Evolutionary conservation across 1,284 basidiomycete species (phyloP), one percentile per base, ranked within the genome.

Genomic region (Acaromyces ingoldii): DNA sequence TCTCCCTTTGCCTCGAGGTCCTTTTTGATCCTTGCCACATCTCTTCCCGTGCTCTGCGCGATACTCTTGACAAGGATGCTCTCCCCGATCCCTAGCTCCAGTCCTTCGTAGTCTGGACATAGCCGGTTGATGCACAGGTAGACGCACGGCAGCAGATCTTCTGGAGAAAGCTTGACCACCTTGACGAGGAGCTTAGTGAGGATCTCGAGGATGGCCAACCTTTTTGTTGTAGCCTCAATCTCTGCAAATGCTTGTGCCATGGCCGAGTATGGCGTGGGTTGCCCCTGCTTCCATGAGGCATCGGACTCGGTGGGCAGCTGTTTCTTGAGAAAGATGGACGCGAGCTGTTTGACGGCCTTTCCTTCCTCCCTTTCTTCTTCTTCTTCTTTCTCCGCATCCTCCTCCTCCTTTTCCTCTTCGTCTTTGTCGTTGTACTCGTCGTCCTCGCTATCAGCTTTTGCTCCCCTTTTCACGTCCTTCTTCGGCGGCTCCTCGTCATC

Each of bases 91-190:
- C 95, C 95, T 0, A 99, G 82, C 75, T 99, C 95, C 40, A 96
- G 81, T 3, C 95, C 93, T 62, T 91, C 81, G 76, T 98, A 98
- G 76, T 98, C 95, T 9, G 95, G 93, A 66, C 90, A 87, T 41
- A 98, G 77, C 87, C 95, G 36, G 73, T 99, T 99, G 76, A 98
- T 96, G 74, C 93, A 98, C 2, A 99, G 82, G 71, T 99, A 99
- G 2, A 98, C 87, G 0, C 86, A 84, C 69, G 91, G 88, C 11
- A 97, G 81, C 25, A 99, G 81, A 46, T 83, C 85, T 49, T 84
- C 80, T 3, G 63, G 83, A 58, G 89, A 88, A 30, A 88, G 81
- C 71, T 86, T 84, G 45, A 97, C 92, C 37, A 98, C 91, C 10
- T 92, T 83, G 3, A 91, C 79, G 33, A 98, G 80, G 73, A 97